Base-by-base conservation (phyloP, 805 yeast species). In the Spathaspora gorwiae region DNA sequence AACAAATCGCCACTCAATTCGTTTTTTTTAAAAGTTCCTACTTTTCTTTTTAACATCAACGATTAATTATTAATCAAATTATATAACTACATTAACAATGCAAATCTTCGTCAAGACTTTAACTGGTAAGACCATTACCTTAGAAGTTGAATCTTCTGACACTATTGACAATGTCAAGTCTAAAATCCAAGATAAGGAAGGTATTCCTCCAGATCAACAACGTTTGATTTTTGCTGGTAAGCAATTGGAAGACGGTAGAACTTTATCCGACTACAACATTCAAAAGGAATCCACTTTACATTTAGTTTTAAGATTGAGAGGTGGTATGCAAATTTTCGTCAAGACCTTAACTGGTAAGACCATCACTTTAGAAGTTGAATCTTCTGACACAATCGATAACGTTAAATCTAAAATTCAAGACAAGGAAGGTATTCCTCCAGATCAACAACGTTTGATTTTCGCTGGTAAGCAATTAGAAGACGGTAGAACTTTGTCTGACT, bases 401-500 rank as follows among this genome's bases (percentile, higher is more conserved):
- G 97, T 90, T 83, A 90, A 90, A 83, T 83, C 96, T 72, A 90
- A 90, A 85, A 90, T 90, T 76, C 96, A 89, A 79, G 96, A 92
- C 84, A 90, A 90, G 84, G 98, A 92, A 77, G 97, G 97, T 72
- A 92, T 92, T 62, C 98, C 98, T 74, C 97, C 98, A 68, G 97
- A 92, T 78, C 98, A 92, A 77, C 98, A 92, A 81, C 89, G 99
- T 81, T 86, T 94, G 69, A 92, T 92, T 83, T 92, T 94, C 70
- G 98, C 98, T 70, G 99, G 99, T 81, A 92, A 92, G 84, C 99
- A 92, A 80, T 87, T 92, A 70, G 97, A 92, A 81, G 97, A 92
- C 68, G 97, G 97, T 72, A 89, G 98, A 83, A 94, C 98, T 60
- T 81, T 92, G 64, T 87, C 96, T 60, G 98, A 92, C 82, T 94